Evolutionary conservation across 805 yeast genomes (phyloP).

Genomic region (Saccharomycopsis lassenensis): DNA sequence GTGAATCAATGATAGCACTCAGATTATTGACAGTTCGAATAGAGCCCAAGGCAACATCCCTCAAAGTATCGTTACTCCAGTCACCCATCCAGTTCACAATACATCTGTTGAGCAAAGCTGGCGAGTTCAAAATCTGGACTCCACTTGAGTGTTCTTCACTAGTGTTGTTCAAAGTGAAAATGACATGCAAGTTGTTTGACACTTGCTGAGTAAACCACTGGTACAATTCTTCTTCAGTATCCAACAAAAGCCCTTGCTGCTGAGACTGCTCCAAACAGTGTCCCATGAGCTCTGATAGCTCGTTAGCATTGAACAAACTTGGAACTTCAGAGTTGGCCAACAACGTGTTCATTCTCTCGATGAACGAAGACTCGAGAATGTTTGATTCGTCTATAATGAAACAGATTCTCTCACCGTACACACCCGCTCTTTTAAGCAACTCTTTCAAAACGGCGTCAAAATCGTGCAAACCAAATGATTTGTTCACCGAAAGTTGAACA

Average conservation of each 20-base stretch:
- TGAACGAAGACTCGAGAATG: conserved; percentile 61
- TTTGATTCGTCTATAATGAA: conserved; percentile 75
- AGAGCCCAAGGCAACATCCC: conserved; percentile 36
- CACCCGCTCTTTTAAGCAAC: conserved; percentile 39
- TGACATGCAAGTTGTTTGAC: conserved; percentile 66
- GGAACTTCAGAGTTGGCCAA: conserved; percentile 90
- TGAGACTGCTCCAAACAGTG: conserved; percentile 47
- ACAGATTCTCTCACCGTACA: conserved; percentile 51
- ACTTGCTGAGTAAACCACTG: conserved; percentile 65
- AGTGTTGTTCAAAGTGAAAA: conserved; percentile 61
- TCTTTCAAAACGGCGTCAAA: conserved; percentile 57
- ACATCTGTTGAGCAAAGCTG: conserved; percentile 85
- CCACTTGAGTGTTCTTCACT: conserved; percentile 25
- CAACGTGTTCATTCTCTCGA: conserved; percentile 89
- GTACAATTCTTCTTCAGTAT: conserved; percentile 58
- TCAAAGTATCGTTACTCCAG: conserved; percentile 48
- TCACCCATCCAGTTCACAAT: conserved; percentile 83
- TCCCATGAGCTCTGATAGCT: conserved; percentile 38
- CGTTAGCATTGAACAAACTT: conserved; percentile 76
- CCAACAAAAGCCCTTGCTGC: conserved; percentile 51
- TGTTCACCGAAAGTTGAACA: conserved; percentile 44
- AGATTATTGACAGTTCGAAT: conserved; percentile 36
- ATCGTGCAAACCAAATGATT: conserved; percentile 43
- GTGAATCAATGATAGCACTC: conserved; percentile 36
- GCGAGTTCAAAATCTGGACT: conserved; percentile 56